Evolutionary conservation across 176 grass and related monocot species (phyloP).

Genomic region (Aegilops longissima): DNA sequence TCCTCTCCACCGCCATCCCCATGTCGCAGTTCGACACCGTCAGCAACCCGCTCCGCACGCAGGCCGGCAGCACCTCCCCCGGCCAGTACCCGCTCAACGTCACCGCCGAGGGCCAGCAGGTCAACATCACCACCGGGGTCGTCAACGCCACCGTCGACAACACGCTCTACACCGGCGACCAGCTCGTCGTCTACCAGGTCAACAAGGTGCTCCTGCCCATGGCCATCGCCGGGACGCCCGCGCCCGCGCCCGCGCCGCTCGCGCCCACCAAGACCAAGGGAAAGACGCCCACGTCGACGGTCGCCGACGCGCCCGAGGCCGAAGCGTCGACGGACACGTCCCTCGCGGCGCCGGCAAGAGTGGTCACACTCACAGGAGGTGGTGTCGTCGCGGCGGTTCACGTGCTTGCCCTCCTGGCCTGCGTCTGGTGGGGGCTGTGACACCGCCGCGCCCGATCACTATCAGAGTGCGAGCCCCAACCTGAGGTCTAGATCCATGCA

Average conservation of each 20-base stretch:
- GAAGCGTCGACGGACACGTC: slow-evolving; percentile 45
- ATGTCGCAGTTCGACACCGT: slow-evolving; percentile 76
- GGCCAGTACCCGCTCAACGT: slow-evolving; percentile 81
- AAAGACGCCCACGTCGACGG: slow-evolving; percentile 42
- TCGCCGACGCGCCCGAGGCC: slow-evolving; percentile 49
- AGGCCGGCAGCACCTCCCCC: slow-evolving; percentile 59
- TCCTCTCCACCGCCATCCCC: slow-evolving; percentile 50
- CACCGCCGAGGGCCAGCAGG: slow-evolving; percentile 56
- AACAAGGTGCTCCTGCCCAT: slow-evolving; percentile 73
- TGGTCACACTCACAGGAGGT: not conserved
- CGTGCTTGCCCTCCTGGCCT: slow-evolving; percentile 30
- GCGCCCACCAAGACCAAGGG: slow-evolving; percentile 48
- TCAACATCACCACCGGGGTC: slow-evolving; percentile 85
- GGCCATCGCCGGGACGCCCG: slow-evolving; percentile 50
- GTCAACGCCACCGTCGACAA: slow-evolving; percentile 72
- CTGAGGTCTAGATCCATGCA: not conserved
- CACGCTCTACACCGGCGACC: slow-evolving; percentile 52
- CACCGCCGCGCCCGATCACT: not conserved
- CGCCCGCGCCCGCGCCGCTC: slow-evolving; percentile 55
- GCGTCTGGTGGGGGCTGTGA: slow-evolving; percentile 54
- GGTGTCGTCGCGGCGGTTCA: slow-evolving; percentile 30
- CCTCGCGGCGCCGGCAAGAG: slow-evolving; percentile 16
- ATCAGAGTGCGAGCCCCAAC: not conserved
- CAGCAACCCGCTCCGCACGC: slow-evolving; percentile 89
- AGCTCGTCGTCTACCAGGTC: slow-evolving; percentile 74